Evolutionary conservation across 2,329 filamentous ascomycete genomes (phyloP).

Genomic region (Dactylellina parvicollis): DNA sequence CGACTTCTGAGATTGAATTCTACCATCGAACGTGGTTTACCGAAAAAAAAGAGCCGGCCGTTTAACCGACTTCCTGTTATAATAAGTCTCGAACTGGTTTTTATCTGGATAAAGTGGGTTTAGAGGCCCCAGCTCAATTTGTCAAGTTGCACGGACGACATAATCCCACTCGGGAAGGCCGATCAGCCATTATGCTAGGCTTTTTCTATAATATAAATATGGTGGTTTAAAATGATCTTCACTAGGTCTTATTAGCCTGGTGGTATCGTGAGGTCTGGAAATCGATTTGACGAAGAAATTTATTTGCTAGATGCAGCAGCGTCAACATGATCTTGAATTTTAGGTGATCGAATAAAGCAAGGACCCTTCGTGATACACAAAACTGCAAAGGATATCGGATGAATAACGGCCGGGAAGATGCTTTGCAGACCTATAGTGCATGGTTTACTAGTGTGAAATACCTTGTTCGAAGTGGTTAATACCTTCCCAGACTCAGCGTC

Average conservation of each 20-base stretch:
- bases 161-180: conserved; percentile 27
- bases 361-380: neutral
- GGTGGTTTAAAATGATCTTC: conserved; percentile 42
- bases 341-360: neutral
- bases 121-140: conserved; percentile 60
- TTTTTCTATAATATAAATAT: conserved; percentile 29
- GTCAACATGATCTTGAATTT: too few relatives aligned
- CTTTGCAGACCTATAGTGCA: conserved; percentile 25
- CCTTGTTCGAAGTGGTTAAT: neutral
- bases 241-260: conserved; percentile 48
- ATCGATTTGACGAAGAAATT: too few relatives aligned
- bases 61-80: conserved; percentile 37
- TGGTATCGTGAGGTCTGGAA: too few relatives aligned
- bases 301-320: too few relatives aligned
- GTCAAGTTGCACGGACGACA: conserved; percentile 61
- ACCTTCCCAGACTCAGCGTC: conserved; percentile 1
- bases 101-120: conserved; percentile 14
- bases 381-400: conserved; percentile 36
- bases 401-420: conserved; percentile 39
- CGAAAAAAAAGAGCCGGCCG: conserved; percentile 16
- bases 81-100: conserved; percentile 5
- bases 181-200: conserved; percentile 18
- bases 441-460: conserved; percentile 18
- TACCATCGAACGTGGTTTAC: conserved; percentile 3
- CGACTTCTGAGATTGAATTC: conserved; percentile 9